Conservation (phyloP, 768 basidiomycete genomes). For the Pleurotus cornucopiae region DNA sequence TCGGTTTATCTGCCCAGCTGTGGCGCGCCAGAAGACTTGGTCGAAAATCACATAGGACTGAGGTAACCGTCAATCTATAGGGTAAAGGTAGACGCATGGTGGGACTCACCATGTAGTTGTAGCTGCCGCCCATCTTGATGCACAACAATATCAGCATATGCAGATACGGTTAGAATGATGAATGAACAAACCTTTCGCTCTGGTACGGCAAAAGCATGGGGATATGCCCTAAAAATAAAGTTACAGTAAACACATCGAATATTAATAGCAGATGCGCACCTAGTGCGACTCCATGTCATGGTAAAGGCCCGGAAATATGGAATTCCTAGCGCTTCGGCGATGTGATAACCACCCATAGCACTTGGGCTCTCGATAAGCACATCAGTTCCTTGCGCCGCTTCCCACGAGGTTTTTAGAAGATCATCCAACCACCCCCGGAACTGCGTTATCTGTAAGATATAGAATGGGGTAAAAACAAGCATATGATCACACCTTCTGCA, state of each 20-base stretch:
- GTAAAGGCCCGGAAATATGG: slow-evolving; percentile 96
- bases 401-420: slow-evolving; percentile 91
- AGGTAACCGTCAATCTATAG: not conserved
- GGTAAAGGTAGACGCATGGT: slow-evolving; percentile 1
- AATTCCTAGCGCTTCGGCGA: slow-evolving; percentile 89
- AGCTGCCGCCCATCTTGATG: slow-evolving; percentile 85
- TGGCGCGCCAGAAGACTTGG: slow-evolving; percentile 96
- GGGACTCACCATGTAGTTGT: slow-evolving; percentile 92
- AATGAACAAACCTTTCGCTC: slow-evolving; percentile 70
- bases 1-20: slow-evolving; percentile 88
- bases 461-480: slow-evolving; percentile 1
- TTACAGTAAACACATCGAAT: not conserved
- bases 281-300: slow-evolving; percentile 96
- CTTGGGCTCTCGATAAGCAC: slow-evolving; percentile 93
- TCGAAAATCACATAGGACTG: slow-evolving; percentile 97
- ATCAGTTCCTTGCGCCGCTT: slow-evolving; percentile 93
- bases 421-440: slow-evolving; percentile 99
- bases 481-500: slow-evolving; percentile 63
- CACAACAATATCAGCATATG: slow-evolving; percentile 10
- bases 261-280: slow-evolving; percentile 33
- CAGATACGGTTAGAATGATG: slow-evolving; percentile 1
- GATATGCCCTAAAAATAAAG: slow-evolving; percentile 65
- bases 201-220: slow-evolving; percentile 97
- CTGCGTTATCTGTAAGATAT: slow-evolving; percentile 31
- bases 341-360: slow-evolving; percentile 96